These are phyloP conservation scores for Phytophthora agathidicida DNA, from an alignment of 352 stramenopile genomes.

Conservation along the genomic window DNA sequence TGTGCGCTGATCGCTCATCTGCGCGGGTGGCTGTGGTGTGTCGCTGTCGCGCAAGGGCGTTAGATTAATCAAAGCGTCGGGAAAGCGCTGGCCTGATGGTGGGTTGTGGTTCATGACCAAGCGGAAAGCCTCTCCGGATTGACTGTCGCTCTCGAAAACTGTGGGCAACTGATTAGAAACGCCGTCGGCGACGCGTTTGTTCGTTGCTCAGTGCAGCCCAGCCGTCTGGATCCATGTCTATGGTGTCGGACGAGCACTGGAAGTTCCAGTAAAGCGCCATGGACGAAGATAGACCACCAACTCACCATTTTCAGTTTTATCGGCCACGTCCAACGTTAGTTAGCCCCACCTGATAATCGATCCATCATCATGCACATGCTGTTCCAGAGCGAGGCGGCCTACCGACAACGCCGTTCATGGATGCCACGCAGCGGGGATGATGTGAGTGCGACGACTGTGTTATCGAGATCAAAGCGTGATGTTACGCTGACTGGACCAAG, in stretches of 20 bases:
- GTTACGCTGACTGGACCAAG: background rate
- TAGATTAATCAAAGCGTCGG: conserved; percentile 8
- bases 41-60: background rate
- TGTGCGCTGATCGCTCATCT: no score
- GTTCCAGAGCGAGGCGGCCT: conserved; percentile 29
- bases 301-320: conserved; percentile 21
- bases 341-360: background rate
- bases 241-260: no score
- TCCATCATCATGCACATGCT: conserved; percentile 33
- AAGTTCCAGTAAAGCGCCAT: no score
- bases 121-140: no score
- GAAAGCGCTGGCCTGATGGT: background rate
- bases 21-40: no score
- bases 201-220: no score
- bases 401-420: conserved; percentile 19
- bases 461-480: background rate
- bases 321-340: background rate
- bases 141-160: no score
- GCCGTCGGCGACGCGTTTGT: no score
- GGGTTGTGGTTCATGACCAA: background rate
- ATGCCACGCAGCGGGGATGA: conserved; percentile 16
- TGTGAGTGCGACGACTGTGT: background rate
- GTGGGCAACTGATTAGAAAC: no score
- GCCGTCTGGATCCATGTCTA: no score
- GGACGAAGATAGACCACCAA: no score